Evolutionary conservation across 495 filamentous ascomycete genomes (phyloP).

Genomic region (Penicillium dipodomyicola): DNA sequence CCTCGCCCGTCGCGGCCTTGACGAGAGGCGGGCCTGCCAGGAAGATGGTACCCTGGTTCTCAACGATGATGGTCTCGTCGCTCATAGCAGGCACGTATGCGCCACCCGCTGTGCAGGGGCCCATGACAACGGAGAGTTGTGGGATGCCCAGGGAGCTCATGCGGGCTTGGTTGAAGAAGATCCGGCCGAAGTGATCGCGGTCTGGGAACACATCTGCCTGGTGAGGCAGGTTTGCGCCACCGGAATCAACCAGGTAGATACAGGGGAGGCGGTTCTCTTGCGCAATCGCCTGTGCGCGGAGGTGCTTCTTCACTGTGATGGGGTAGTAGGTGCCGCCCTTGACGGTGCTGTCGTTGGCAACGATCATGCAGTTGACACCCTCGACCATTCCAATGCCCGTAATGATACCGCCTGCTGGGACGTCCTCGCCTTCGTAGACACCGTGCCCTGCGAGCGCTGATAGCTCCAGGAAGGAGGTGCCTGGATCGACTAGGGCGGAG

Average conservation of each 20-base stretch:
- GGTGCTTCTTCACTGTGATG: slow-evolving; percentile 96
- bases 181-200: slow-evolving; percentile 90
- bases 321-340: slow-evolving; percentile 99
- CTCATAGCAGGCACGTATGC: slow-evolving; percentile 98
- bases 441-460: slow-evolving; percentile 83
- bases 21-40: slow-evolving; percentile 93
- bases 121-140: slow-evolving; percentile 95
- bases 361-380: slow-evolving; percentile 88
- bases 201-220: slow-evolving; percentile 98
- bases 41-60: slow-evolving; percentile 94
- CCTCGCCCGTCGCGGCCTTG: slow-evolving; percentile 94
- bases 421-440: slow-evolving; percentile 82
- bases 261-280: slow-evolving; percentile 84
- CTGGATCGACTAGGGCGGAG: slow-evolving; percentile 81
- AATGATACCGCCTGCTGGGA: slow-evolving; percentile 85
- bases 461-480: slow-evolving; percentile 87
- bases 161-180: slow-evolving; percentile 98
- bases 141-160: slow-evolving; percentile 80
- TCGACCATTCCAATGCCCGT: slow-evolving; percentile 89
- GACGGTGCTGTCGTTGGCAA: slow-evolving; percentile 96
- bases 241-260: slow-evolving; percentile 95
- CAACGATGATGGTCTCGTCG: slow-evolving; percentile 95
- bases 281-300: slow-evolving; percentile 88
- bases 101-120: slow-evolving; percentile 92
- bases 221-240: slow-evolving; percentile 92